Conservation (phyloP, 192 early-diverging fungal genomes). For the Podila epigama region DNA sequence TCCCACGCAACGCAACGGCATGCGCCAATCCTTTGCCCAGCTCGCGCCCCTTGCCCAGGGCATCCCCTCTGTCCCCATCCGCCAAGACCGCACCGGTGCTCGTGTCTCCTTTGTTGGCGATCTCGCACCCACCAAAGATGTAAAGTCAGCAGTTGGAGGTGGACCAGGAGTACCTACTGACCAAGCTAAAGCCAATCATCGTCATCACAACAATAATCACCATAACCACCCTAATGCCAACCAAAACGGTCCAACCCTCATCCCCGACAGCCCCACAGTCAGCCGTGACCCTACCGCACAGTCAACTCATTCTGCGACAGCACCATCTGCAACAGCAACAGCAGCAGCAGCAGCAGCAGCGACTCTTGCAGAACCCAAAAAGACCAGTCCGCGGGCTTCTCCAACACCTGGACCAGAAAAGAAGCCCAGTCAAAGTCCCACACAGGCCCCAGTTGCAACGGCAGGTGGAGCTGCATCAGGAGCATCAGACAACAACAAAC, state of each 20-base stretch:
- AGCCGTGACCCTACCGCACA: not conserved
- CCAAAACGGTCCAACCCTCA: not conserved
- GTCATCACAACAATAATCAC: not conserved
- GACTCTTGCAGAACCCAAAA: not conserved
- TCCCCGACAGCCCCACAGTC: constrained; percentile 33
- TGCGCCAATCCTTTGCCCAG: constrained; percentile 29
- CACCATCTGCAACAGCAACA: not conserved
- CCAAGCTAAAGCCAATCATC: not conserved
- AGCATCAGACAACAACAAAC: not conserved
- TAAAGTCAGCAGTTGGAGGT: not conserved
- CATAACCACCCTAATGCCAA: not conserved
- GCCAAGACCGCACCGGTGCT: constrained; percentile 15
- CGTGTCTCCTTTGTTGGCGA: constrained; percentile 23
- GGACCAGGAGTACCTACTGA: not conserved
- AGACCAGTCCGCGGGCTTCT: not conserved
- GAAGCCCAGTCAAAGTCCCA: not conserved
- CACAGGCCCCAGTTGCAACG: too few species aligned
- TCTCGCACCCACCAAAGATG: constrained; percentile 2
- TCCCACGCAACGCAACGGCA: constrained; percentile 5
- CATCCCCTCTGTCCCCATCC: constrained; percentile 21
- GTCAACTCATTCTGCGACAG: not conserved
- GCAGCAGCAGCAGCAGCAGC: not conserved
- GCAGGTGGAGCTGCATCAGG: too few species aligned
- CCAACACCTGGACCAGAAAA: not conserved
- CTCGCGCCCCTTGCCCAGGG: constrained; percentile 8